Conservation (phyloP, 2,329 filamentous ascomycete genomes). For the Blumeriella jaapii region DNA sequence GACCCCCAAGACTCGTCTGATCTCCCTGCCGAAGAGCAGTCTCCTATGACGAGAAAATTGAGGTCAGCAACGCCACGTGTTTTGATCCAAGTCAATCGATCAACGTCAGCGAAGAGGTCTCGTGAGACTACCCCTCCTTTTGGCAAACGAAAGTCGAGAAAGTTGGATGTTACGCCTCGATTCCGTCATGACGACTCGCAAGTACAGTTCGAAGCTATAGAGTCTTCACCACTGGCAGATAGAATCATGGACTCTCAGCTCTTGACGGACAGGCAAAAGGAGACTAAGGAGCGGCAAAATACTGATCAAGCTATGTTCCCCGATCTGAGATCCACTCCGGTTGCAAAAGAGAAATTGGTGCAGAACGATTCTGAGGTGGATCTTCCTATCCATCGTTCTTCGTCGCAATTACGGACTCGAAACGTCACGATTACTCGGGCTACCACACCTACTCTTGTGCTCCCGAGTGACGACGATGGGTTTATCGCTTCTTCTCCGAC, state of each 20-base stretch:
- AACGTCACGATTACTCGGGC: slow-evolving; percentile 10
- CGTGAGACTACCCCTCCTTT: slow-evolving; percentile 26
- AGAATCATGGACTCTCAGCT: slow-evolving; percentile 53
- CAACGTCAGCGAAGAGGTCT: slow-evolving; percentile 14
- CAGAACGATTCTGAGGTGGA: slow-evolving; percentile 17
- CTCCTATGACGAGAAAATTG: slow-evolving; percentile 4
- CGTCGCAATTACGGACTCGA: slow-evolving; percentile 12
- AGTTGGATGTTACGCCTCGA: slow-evolving; percentile 35
- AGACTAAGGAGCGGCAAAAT: slow-evolving; percentile 62
- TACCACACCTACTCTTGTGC: slow-evolving; percentile 19
- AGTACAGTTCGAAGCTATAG: slow-evolving; percentile 61
- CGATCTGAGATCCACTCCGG: slow-evolving; percentile 48
- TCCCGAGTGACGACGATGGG: slow-evolving; percentile 20
- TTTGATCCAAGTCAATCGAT: slow-evolving; percentile 10
- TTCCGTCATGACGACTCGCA: slow-evolving; percentile 74
- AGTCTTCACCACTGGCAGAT: slow-evolving; percentile 41
- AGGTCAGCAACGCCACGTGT: slow-evolving; percentile 18
- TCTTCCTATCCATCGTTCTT: slow-evolving; percentile 16
- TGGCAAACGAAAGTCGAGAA: slow-evolving; percentile 26
- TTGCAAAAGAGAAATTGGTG: slow-evolving; percentile 9
- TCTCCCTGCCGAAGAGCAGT: slow-evolving; percentile 1
- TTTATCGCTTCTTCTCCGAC: slow-evolving; percentile 47
- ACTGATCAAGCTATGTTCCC: slow-evolving; percentile 55
- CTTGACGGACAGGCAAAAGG: slow-evolving; percentile 68
- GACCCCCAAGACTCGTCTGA: slow-evolving; percentile 25